phyloP scores from a whole-genome alignment of 75 land plant genomes.

The Pinus tabuliformis region DNA sequence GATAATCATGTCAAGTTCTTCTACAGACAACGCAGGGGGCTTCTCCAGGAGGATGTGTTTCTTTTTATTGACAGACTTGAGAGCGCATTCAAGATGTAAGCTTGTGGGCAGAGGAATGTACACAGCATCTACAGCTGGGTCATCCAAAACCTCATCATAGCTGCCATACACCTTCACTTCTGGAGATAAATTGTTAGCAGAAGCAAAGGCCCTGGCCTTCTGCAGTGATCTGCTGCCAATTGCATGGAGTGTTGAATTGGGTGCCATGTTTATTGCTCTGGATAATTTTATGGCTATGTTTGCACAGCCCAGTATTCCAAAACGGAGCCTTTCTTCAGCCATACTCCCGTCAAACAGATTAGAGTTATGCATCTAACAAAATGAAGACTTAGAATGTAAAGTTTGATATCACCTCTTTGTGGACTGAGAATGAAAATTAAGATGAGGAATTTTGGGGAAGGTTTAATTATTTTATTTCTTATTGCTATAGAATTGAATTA shows the following conservation, averaged over 20 bases:
- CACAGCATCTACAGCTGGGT: constrained; percentile 70
- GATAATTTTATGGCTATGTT: constrained; percentile 54
- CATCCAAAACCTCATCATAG: constrained; percentile 36
- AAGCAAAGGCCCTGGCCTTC: constrained; percentile 35
- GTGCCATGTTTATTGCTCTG: constrained; percentile 44
- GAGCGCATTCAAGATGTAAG: constrained; percentile 64
- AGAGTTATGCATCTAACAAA: too few species aligned
- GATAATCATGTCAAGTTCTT: constrained; percentile 54
- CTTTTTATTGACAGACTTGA: constrained; percentile 47
- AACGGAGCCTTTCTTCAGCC: constrained; percentile 18
- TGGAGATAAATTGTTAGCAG: constrained; percentile 22
- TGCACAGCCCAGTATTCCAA: constrained; percentile 79
- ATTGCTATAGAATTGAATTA: too few species aligned
- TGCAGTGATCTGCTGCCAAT: constrained; percentile 48
- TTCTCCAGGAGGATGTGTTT: constrained; percentile 89
- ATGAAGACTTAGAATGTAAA: too few species aligned
- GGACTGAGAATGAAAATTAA: too few species aligned
- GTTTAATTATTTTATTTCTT: too few species aligned
- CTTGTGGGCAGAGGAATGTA: constrained; percentile 79
- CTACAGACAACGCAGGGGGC: constrained; percentile 49
- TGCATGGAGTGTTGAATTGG: constrained; percentile 37
- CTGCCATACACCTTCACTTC: constrained; percentile 21
- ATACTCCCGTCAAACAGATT: neutral
- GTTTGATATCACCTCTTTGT: too few species aligned
- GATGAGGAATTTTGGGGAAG: too few species aligned